Base-by-base conservation (phyloP, 2,329 filamentous ascomycete genomes). In the Trichophyton equinum region DNA sequence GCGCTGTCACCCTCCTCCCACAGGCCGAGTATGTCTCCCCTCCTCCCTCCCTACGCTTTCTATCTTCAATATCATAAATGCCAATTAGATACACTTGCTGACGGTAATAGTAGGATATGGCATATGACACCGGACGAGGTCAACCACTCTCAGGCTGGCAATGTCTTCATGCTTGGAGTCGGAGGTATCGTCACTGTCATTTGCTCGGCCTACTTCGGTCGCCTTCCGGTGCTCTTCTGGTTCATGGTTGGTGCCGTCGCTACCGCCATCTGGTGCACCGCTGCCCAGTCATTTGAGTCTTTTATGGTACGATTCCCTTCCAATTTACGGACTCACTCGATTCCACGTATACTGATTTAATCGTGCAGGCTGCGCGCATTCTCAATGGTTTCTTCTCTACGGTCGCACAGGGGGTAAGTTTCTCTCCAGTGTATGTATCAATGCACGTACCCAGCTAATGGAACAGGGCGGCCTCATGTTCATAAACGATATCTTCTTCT, bases 331-430 rank as follows among this genome's bases (percentile, higher is more conserved):
- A 11, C 33, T 30, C 27, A 1, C 5, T 30, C 27, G 27, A 30
- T 30, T 30, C 2, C 27, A 30, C 7, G 22, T 55, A 55, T 44
- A 22, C 33, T 59, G 13, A 30, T 61, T 40, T 59, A 13, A 55
- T 22, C 15, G 4, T 6, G 7, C 22, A 63, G 60, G 74, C 75
- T 9, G 71, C 73, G 0, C 71, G 77, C 1, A 75, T 77, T 27
- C 65, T 78, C 4, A 77, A 78, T 58, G 77, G 76, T 6, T 75
- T 78, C 68, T 76, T 77, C 66, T 73, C 70, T 7, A 76, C 71
- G 3, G 74, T 75, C 2, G 69, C 72, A 0, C 75, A 78, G 64
- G 73, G 69, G 1, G 71, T 71, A 63, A 60, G 70, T 64, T 22
- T 30, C 27, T 36, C 6, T 33, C 53, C 5, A 2, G 11, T 22